phyloP scores from a whole-genome alignment of 371 early-diverging fungal genomes.

The Rhizopus arrhizus region DNA sequence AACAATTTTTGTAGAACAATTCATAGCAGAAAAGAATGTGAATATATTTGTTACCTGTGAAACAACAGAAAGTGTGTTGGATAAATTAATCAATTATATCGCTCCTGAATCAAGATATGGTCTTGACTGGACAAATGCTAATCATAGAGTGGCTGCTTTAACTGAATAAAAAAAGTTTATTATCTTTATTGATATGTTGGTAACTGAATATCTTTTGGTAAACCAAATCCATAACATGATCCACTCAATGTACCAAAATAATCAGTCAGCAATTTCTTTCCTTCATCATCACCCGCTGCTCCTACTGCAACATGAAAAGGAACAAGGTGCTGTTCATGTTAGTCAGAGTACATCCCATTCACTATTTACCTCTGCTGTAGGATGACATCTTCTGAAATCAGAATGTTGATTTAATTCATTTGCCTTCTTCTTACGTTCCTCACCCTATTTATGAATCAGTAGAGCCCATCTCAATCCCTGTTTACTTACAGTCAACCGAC shows the following conservation, averaged over 20 bases:
- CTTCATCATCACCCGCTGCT: slow-evolving; percentile 36
- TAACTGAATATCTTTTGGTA: slow-evolving; percentile 18
- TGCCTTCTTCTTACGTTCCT: slow-evolving; percentile 28
- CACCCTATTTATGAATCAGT: slow-evolving; percentile 13
- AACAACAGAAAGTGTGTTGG: slow-evolving; percentile 62
- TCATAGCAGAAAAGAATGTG: slow-evolving; percentile 49
- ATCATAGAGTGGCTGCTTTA: slow-evolving; percentile 26
- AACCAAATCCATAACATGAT: slow-evolving; percentile 35
- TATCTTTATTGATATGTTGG: slow-evolving; percentile 7
- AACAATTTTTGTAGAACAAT: slow-evolving; percentile 50
- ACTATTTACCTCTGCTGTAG: slow-evolving; percentile 40
- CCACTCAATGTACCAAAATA: slow-evolving; percentile 33
- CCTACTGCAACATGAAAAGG: slow-evolving; percentile 41
- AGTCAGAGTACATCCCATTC: not conserved
- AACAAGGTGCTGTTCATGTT: slow-evolving; percentile 28
- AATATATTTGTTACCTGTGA: slow-evolving; percentile 62
- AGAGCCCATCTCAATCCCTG: not conserved
- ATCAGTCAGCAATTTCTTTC: slow-evolving; percentile 25
- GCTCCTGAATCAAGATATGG: slow-evolving; percentile 57
- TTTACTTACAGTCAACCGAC: slow-evolving; percentile 11
- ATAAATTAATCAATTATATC: slow-evolving; percentile 58
- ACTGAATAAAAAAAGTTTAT: not conserved
- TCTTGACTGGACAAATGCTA: slow-evolving; percentile 52
- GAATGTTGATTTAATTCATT: slow-evolving; percentile 27
- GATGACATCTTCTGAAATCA: slow-evolving; percentile 35